Conservation (phyloP, 2,329 filamentous ascomycete species). For the Ophiostoma australiae region DNA sequence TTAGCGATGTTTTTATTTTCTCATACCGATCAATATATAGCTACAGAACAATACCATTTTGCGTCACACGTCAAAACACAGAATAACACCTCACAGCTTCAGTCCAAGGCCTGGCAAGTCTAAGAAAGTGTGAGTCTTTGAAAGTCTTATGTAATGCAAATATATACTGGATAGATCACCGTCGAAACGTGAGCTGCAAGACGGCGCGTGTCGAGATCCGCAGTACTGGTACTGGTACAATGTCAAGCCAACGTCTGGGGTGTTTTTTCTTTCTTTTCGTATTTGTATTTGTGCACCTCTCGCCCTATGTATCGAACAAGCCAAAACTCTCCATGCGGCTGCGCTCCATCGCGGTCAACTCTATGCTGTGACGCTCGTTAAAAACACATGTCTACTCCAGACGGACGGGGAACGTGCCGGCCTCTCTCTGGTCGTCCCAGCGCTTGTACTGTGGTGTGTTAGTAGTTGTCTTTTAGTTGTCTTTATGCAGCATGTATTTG, state of each 20-base stretch:
- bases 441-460: constrained; percentile 56
- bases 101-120: too few relatives aligned
- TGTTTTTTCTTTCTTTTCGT: constrained; percentile 15
- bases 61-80: background rate
- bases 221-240: constrained; percentile 18
- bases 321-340: background rate
- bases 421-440: constrained; percentile 93
- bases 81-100: too few relatives aligned
- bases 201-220: constrained; percentile 4
- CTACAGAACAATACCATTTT: background rate
- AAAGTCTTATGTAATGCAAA: constrained; percentile 1
- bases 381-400: constrained; percentile 47
- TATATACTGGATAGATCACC: constrained; percentile 9
- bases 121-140: background rate
- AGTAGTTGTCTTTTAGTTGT: constrained; percentile 11
- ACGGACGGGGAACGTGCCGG: constrained; percentile 63
- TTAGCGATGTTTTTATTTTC: background rate
- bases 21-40: background rate
- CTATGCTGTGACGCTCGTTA: background rate
- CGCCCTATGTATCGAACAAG: constrained; percentile 16
- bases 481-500: background rate
- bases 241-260: constrained; percentile 16
- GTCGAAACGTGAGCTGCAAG: background rate
- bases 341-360: constrained; percentile 8
- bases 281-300: constrained; percentile 23